These are phyloP conservation scores for Colletotrichum sublineola DNA, from an alignment of 2,329 filamentous ascomycete species.

Conservation along the genomic window DNA sequence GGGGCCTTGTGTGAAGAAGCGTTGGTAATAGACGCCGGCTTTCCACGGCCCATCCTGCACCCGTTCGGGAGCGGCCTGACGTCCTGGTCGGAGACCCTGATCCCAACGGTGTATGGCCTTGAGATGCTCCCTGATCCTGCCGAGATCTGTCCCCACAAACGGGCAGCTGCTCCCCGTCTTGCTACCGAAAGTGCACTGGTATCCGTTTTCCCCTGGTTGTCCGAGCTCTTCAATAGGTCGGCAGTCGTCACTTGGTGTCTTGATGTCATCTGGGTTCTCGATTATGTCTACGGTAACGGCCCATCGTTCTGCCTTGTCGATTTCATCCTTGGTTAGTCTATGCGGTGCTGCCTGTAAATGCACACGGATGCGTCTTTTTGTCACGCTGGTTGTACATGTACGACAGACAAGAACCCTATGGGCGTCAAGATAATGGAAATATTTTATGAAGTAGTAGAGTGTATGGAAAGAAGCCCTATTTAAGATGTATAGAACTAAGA, in stretches of 20 bases:
- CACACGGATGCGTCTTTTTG: background rate
- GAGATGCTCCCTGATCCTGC: background rate
- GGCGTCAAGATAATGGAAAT: background rate
- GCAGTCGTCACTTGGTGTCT: background rate
- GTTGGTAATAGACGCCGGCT: background rate
- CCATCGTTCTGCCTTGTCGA: background rate
- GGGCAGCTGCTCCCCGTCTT: background rate
- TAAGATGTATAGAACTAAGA: no score
- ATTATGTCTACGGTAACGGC: background rate
- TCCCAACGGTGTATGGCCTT: background rate
- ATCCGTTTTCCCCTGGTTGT: background rate
- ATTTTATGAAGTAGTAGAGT: background rate
- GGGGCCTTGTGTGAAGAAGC: background rate
- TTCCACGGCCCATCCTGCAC: background rate
- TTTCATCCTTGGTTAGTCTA: background rate
- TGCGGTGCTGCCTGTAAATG: background rate
- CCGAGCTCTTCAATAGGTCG: background rate
- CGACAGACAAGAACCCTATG: background rate
- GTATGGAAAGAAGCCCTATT: background rate
- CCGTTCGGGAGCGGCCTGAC: background rate
- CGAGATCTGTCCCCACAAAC: background rate
- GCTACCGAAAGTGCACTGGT: background rate
- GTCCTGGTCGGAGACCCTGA: background rate
- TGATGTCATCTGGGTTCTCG: background rate
- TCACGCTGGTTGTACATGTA: background rate